Conservation (phyloP, 345 rosid species). For the Eutrema heterophyllum region DNA sequence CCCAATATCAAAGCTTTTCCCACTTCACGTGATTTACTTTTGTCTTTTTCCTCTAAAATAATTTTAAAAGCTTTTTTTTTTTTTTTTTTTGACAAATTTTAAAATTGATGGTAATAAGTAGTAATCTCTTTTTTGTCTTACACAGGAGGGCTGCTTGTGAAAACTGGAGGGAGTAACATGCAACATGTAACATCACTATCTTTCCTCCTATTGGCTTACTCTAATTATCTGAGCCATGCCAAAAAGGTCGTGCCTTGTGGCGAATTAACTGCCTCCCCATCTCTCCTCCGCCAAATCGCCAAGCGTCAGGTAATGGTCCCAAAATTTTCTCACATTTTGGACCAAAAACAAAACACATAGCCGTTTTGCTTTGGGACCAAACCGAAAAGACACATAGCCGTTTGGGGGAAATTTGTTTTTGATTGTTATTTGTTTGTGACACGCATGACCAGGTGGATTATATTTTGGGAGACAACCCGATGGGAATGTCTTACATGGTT, state of each 20-base stretch:
- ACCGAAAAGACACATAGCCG: background rate
- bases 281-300: conserved; percentile 52
- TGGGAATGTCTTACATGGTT: conserved; percentile 91
- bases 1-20: conserved; percentile 9
- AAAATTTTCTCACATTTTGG: background rate
- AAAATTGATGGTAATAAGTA: background rate
- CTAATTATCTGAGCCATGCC: conserved; percentile 76
- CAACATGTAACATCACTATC: conserved; percentile 93
- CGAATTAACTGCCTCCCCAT: conserved; percentile 46
- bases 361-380: conserved; percentile 20
- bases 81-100: too few species aligned
- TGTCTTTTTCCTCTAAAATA: conserved; percentile 8
- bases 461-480: conserved; percentile 86
- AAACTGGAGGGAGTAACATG: conserved; percentile 93
- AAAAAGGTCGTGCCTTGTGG: conserved; percentile 59
- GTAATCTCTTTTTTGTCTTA: background rate
- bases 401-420: background rate
- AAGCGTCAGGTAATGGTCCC: conserved; percentile 48
- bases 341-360: conserved; percentile 9
- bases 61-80: background rate
- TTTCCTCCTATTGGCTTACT: conserved; percentile 77
- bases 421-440: background rate
- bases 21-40: conserved; percentile 30
- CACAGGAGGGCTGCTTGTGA: conserved; percentile 79
- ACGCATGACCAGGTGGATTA: conserved; percentile 69